Evolutionary conservation across 1,139 yeast species (phyloP), one percentile per base, ranked within the genome.

Genomic region (Groenewaldozyma auringiensis): DNA sequence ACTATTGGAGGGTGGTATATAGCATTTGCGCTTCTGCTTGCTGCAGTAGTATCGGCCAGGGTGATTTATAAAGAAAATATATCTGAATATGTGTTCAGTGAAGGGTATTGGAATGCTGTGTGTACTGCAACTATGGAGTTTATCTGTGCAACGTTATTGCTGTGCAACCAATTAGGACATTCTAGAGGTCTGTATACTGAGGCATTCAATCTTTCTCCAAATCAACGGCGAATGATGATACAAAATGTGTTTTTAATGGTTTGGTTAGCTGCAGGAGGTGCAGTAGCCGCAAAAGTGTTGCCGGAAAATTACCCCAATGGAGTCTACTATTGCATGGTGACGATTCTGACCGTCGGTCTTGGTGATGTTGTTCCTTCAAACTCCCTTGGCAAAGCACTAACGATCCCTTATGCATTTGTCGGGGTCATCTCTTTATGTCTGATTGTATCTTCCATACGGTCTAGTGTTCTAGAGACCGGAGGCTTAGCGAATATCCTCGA

Each of bases 51-150:
- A 2, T 62, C 66, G 13, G 39, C 62, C n/a, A 43, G 67, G 59
- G 53, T 36, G 37, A 49, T 52, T 1, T 63, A 63, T 50, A 36
- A 27, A 21, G 27, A 14, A 13, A 27, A 14, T n/a, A 14, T 17
- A 2, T 2, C 21, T n/a, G 37, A 29, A 31, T 56, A 52, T 35
- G 17, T 29, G 29, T 51, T 50, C 2, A 72, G 86, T 0, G 81
- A 78, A 53, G 95, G 94, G 1, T 87, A 75, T 57, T 87, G 88
- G 86, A 82, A 73, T 61, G 94, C 87, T 0, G 75, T 76, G 0
- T 67, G 81, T 51, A 83, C 94, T 0, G 71, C 78, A 2, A 67
- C 71, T 1, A 62, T 83, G 29, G 86, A 87, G 61, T 72, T 76
- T 48, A 40, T 64, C 2, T 81, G 88, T 52, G 72, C 79, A 3